A percentile compares a stretch with the other conserved stretches of the same genome.
phyloP scores from a whole-genome alignment of 2,329 filamentous ascomycete genomes.

The Cordyceps tenuipes region DNA sequence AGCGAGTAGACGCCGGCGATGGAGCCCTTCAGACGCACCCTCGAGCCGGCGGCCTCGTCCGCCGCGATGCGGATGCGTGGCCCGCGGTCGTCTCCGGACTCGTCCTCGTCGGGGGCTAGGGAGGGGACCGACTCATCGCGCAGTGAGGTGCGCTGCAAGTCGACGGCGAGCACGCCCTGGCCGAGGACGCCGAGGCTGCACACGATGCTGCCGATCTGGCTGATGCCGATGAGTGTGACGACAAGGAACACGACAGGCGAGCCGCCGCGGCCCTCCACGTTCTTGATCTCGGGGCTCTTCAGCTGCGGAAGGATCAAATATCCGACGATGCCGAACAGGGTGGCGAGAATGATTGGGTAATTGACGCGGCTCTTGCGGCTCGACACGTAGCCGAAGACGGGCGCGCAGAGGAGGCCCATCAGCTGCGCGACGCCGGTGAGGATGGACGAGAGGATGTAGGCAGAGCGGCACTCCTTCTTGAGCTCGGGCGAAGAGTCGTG shows the following conservation, averaged over 20 bases:
- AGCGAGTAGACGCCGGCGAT: conserved; percentile 93
- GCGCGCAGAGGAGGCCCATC: conserved; percentile 74
- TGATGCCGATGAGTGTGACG: conserved; percentile 75
- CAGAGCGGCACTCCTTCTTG: conserved; percentile 74
- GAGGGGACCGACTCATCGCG: conserved; percentile 17
- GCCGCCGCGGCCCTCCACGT: conserved; percentile 57
- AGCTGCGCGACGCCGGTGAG: conserved; percentile 85
- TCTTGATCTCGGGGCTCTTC: conserved; percentile 63
- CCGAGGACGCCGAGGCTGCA: conserved; percentile 87
- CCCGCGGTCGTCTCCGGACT: conserved; percentile 31
- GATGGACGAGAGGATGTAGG: conserved; percentile 81
- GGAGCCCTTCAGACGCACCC: conserved; percentile 71
- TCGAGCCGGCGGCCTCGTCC: conserved; percentile 30
- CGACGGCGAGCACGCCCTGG: conserved; percentile 60
- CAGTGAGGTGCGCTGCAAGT: conserved; percentile 25
- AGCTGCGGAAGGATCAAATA: conserved; percentile 72
- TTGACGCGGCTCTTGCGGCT: conserved; percentile 59
- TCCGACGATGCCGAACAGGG: conserved; percentile 65
- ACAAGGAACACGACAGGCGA: conserved; percentile 63
- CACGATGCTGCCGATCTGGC: conserved; percentile 93
- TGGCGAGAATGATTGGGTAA: conserved; percentile 63
- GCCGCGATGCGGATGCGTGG: conserved; percentile 29
- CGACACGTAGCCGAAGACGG: conserved; percentile 79
- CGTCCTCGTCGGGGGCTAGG: conserved; percentile 29
- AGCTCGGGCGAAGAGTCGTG: conserved; percentile 62